Base-by-base conservation (phyloP, 179 eudicot species). In the Nepenthes alata region DNA sequence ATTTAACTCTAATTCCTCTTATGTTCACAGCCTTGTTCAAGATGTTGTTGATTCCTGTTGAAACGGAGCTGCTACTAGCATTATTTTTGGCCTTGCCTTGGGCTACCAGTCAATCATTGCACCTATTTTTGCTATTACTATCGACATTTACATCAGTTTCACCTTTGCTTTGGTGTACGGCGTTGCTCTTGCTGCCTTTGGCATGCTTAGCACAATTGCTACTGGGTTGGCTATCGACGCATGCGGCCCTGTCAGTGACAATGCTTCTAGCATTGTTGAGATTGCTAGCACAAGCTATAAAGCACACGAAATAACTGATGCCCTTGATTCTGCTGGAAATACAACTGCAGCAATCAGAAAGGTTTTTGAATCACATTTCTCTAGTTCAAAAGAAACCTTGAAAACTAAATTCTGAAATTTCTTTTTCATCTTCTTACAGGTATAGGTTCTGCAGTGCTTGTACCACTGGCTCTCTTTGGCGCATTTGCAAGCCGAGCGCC, bases 271-370 rank as follows among this genome's bases (percentile, higher is more conserved):
- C 38, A 91, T 91, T 71, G 97, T 96, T 64, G 96, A 91, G 86
- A 91, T 91, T 96, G 97, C 97, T 66, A 95, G 97, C 59, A 91
- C 88, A 95, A 91, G 97, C 82, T 91, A 91, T 78, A 78, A 71
- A 13, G 81, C 85, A 63, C 81, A 96, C 44, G 96, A 91, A 78
- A 88, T 95, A 62, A 91, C 96, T 60, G 97, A 91, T 72, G 97
- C 96, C 57, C 96, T 90, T 77, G 97, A 90, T 80, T 93, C 97
- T 66, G 94, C 94, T 15, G 97, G 97, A 55, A 91, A 88, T 76
- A 91, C 96, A 25, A 91, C 97, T 44, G 96, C 97, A 39, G 97
- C 97, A 51, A 91, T 91, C 51, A 96, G 97, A 59, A 91, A 88
- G 97, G 97, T 91, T 69, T 25, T 25, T 34, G 37, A 50, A 50